Evolutionary conservation across 2,329 filamentous ascomycete genomes (phyloP).

Genomic region (Fragosphaeria purpurea): DNA sequence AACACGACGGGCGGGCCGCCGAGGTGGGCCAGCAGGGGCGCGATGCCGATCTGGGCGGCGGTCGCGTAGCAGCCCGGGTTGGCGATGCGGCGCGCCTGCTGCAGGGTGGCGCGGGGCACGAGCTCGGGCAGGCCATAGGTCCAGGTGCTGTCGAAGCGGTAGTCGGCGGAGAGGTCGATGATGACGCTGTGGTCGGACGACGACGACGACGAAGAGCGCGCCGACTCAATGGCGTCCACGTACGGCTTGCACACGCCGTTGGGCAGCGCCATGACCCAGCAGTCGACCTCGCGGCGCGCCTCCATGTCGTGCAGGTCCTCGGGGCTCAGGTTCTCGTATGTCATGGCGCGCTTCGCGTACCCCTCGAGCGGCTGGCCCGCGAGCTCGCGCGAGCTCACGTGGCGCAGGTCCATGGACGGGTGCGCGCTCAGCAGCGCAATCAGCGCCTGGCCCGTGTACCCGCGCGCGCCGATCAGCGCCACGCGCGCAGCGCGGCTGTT

Average conservation of each 20-base stretch:
- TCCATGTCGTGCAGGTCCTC: conserved; percentile 84
- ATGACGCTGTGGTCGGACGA: conserved; percentile 53
- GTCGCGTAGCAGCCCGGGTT: conserved; percentile 97
- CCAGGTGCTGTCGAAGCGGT: conserved; percentile 78
- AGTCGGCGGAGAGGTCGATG: conserved; percentile 92
- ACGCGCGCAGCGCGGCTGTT: conserved; percentile 70
- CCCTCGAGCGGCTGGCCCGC: conserved; percentile 77
- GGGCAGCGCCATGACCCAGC: conserved; percentile 95
- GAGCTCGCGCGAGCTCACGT: conserved; percentile 90
- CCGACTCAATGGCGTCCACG: conserved; percentile 75
- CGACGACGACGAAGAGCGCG: conserved; percentile 40
- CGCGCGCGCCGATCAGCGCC: conserved; percentile 81
- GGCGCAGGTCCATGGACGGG: conserved; percentile 77
- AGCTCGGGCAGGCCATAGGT: conserved; percentile 87
- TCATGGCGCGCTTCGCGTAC: conserved; percentile 84
- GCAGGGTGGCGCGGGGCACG: conserved; percentile 64
- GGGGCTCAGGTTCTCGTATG: conserved; percentile 79
- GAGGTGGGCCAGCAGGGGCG: conserved; percentile 67
- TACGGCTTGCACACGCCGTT: conserved; percentile 93
- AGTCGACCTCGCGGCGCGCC: conserved; percentile 75
- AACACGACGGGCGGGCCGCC: conserved; percentile 75
- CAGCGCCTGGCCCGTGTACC: conserved; percentile 87
- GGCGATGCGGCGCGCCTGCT: conserved; percentile 69
- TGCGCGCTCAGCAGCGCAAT: conserved; percentile 81
- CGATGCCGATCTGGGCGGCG: conserved; percentile 79